phyloP scores from a whole-genome alignment of 352 stramenopile genomes.

The Thalassiosira exigua region DNA sequence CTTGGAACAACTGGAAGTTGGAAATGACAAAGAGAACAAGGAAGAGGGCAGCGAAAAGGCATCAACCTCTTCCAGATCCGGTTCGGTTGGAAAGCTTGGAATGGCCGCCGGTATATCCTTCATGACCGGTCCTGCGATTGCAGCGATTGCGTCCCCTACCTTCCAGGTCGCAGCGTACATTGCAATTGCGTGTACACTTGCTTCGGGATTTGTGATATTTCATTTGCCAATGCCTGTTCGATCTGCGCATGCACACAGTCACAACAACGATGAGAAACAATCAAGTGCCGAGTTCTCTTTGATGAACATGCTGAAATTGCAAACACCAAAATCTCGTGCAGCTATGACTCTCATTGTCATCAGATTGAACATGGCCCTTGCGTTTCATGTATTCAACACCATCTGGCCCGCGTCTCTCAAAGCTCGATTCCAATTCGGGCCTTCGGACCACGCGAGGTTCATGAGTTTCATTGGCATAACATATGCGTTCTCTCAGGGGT shows the following conservation, averaged over 20 bases:
- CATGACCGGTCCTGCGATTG: slow-evolving; percentile 77
- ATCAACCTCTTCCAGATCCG: slow-evolving; percentile 51
- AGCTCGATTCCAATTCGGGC: slow-evolving; percentile 77
- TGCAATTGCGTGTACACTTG: slow-evolving; percentile 54
- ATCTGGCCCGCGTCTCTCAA: slow-evolving; percentile 79
- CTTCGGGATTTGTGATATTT: slow-evolving; percentile 48
- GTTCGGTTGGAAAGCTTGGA: slow-evolving; percentile 70
- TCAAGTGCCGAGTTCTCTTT: slow-evolving; percentile 36
- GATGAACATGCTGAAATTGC: slow-evolving; percentile 51
- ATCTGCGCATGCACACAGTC: slow-evolving; percentile 13
- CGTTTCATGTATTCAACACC: slow-evolving; percentile 83
- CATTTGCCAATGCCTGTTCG: slow-evolving; percentile 45
- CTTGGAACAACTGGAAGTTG: not conserved
- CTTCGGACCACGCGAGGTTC: slow-evolving; percentile 73
- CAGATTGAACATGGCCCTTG: slow-evolving; percentile 69
- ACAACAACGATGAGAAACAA: slow-evolving; percentile 18
- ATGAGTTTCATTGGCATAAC: slow-evolving; percentile 79
- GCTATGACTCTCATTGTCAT: slow-evolving; percentile 67
- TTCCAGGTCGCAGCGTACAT: slow-evolving; percentile 64
- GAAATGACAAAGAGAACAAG: slow-evolving; percentile 1
- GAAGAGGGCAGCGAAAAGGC: slow-evolving; percentile 7
- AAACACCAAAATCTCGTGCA: slow-evolving; percentile 60
- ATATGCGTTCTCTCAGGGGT: slow-evolving; percentile 80
- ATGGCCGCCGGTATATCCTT: slow-evolving; percentile 78
- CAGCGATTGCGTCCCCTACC: slow-evolving; percentile 50